Evolutionary conservation across 176 grass and related monocot genomes (phyloP), one percentile per base, ranked within the genome.

Genomic region (Panicum miliaceum): DNA sequence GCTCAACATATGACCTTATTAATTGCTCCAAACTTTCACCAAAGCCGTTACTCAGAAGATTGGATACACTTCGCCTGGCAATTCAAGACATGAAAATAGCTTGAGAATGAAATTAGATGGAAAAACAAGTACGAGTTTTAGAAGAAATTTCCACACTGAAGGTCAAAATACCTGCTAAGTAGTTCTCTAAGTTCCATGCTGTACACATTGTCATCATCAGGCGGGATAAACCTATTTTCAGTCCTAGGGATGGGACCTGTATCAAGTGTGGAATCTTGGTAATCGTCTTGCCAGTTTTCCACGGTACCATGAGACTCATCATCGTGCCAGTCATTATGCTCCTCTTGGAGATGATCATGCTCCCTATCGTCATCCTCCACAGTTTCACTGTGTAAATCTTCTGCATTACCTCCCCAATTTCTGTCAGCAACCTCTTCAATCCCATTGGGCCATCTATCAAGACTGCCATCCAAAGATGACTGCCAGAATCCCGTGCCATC

Each of bases 111-210:
- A 25, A 75, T 7, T 6, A 90, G 23, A 71, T 35, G 12, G 79
- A 40, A 57, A 80, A 79, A 80, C 32, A 80, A 54, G 70, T 40
- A 48, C 62, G 36, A 54, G 10, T 8, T 8, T 80, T 54, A 13
- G 13, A 76, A 59, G 27, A 68, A 79, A 63, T 63, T 82, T 22
- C 14, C 1, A 64, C 10, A n/a, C 37, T 62, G 8, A 83, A 75
- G 53, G 71, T 68, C 37, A 83, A 89, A 36, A 54, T 83, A 94
- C 96, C 96, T 89, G 90, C 86, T 96, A 73, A 99, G 94, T 75
- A 99, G 85, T 92, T 99, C 96, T 68, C 96, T 90, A 34, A 99
- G 91, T 79, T 99, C 96, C 89, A 96, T 94, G 86, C 91, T 99
- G 53, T 99, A 96, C 53, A 99, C 91, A 85, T 92, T 99, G 66